Conservation (phyloP, 139 green algal genomes). For the Bryopsis sp. region DNA sequence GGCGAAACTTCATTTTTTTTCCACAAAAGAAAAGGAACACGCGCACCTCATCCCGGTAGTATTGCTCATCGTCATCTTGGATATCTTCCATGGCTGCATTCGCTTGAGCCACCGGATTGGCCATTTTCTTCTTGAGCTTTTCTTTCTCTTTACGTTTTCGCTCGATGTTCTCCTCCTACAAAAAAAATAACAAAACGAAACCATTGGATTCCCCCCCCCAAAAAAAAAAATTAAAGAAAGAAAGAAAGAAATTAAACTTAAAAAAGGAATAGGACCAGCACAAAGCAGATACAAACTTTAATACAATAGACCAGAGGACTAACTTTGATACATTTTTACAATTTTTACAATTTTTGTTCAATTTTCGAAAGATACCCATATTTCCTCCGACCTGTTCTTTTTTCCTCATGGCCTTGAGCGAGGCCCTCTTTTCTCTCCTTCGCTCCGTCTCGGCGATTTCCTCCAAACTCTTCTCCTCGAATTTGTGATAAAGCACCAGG, state of each 20-base stretch:
- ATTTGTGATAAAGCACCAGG: conserved; percentile 16
- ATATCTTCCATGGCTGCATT: not conserved
- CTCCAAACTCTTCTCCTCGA: conserved; percentile 11
- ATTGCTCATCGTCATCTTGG: conserved; percentile 8
- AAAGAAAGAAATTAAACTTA: too few species aligned
- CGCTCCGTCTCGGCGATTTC: not conserved
- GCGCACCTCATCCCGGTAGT: conserved; percentile 4
- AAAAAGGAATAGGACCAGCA: too few species aligned
- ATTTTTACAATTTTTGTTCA: too few species aligned
- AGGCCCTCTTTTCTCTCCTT: not conserved
- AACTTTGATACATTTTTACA: too few species aligned
- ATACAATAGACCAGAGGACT: too few species aligned
- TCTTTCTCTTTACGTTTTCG: not conserved
- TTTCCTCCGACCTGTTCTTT: conserved; percentile 11
- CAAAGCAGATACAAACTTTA: too few species aligned
- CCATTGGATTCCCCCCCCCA: too few species aligned
- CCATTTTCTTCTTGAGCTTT: not conserved
- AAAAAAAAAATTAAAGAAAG: too few species aligned
- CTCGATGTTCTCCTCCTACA: not conserved
- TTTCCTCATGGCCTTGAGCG: not conserved
- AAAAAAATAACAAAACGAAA: too few species aligned
- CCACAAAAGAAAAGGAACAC: too few species aligned
- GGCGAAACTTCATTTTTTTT: too few species aligned
- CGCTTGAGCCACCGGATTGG: not conserved
- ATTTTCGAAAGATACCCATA: not conserved